phyloP scores from a whole-genome alignment of 2,329 filamentous ascomycete genomes.

The Colletotrichum sp. region DNA sequence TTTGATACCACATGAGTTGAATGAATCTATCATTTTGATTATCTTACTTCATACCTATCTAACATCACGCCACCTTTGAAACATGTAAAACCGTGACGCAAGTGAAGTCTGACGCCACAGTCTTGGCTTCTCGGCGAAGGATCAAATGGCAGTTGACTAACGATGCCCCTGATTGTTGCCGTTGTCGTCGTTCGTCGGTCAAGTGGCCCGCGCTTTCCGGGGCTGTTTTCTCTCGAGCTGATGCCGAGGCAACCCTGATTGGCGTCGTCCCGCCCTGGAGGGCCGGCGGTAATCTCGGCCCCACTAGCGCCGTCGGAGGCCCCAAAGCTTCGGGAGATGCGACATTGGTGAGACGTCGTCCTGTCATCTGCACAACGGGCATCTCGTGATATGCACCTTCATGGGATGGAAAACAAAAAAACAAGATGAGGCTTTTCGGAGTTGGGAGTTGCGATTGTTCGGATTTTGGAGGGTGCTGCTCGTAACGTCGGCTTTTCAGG shows the following conservation, averaged over 20 bases:
- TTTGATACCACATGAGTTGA: slow-evolving; percentile 21
- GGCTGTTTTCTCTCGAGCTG: not conserved
- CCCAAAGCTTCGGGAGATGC: not conserved
- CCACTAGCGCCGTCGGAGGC: not conserved
- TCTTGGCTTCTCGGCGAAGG: not conserved
- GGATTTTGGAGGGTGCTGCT: not conserved
- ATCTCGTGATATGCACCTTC: not conserved
- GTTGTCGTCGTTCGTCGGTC: not conserved
- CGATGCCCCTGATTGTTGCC: not conserved
- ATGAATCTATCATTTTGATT: not conserved
- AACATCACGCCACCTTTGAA: not conserved
- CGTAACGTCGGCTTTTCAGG: not conserved
- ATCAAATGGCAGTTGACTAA: not conserved
- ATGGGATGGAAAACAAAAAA: not conserved
- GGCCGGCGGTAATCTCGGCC: not conserved
- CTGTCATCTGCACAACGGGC: not conserved
- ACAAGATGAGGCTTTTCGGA: not conserved
- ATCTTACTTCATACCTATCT: not conserved
- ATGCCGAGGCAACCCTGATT: not conserved
- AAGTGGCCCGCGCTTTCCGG: not conserved
- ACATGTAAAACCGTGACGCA: not conserved
- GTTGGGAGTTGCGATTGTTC: not conserved
- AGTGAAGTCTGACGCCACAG: not conserved
- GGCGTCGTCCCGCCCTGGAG: not conserved
- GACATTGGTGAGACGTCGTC: slow-evolving; percentile 4